Conservation (phyloP, 108 stramenopile species). For the Skeletonema marinoi region DNA sequence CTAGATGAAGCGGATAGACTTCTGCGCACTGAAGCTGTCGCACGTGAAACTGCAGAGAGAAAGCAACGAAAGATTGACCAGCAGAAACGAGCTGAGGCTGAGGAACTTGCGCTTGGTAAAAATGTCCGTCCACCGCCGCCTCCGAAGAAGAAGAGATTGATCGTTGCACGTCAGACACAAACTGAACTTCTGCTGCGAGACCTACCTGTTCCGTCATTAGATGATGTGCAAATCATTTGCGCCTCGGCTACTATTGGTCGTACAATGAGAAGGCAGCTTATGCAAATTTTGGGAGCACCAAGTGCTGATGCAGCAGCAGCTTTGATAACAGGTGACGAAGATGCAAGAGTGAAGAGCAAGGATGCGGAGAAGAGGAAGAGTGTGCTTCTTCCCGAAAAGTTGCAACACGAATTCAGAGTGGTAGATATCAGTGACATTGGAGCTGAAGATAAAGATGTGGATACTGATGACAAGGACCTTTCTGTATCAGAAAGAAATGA, state of each 20-base stretch:
- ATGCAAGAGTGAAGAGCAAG: constrained; percentile 63
- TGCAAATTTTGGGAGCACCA: constrained; percentile 60
- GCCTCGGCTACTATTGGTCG: constrained; percentile 77
- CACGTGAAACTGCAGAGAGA: constrained; percentile 41
- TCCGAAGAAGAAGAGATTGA: constrained; percentile 29
- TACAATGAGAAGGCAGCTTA: constrained; percentile 71
- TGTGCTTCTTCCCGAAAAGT: constrained; percentile 58
- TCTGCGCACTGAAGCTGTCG: constrained; percentile 61
- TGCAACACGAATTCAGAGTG: constrained; percentile 55
- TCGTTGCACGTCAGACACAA: constrained; percentile 43
- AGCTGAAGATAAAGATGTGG: constrained; percentile 2
- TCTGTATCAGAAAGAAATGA: constrained; percentile 40
- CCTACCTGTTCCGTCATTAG: constrained; percentile 36
- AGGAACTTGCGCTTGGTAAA: neutral
- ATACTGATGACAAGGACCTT: constrained; percentile 1
- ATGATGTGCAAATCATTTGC: constrained; percentile 62
- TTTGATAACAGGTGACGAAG: constrained; percentile 65
- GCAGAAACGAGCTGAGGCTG: constrained; percentile 9
- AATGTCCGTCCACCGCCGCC: constrained; percentile 1
- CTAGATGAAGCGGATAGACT: constrained; percentile 82
- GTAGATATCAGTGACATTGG: neutral
- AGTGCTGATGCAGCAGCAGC: constrained; percentile 70
- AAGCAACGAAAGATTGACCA: constrained; percentile 38
- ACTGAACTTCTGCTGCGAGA: constrained; percentile 48
- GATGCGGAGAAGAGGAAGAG: constrained; percentile 52